Evolutionary conservation across 1,284 basidiomycete genomes (phyloP).

Genomic region (Trametes pubescens): DNA sequence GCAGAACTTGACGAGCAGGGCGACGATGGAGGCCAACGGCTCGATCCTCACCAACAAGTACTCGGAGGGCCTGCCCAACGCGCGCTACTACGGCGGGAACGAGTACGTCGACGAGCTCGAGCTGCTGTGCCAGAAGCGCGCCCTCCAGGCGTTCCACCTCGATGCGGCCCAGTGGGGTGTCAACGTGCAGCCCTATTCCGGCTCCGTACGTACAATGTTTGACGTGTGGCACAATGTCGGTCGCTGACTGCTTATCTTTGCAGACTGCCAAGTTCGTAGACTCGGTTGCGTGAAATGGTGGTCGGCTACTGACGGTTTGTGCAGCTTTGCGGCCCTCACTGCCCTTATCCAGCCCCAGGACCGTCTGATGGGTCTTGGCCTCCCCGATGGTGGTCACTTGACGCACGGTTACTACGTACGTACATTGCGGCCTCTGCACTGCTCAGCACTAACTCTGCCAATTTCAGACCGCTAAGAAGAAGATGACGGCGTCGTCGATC

Average conservation of each 20-base stretch:
- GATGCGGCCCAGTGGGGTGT: conserved; percentile 96
- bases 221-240: conserved; percentile 6
- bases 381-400: conserved; percentile 98
- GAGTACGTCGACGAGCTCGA: conserved; percentile 98
- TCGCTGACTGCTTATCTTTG: conserved; percentile 19
- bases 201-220: conserved; percentile 55
- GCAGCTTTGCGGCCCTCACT: conserved; percentile 96
- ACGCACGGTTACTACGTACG: conserved; percentile 96
- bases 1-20: conserved; percentile 93
- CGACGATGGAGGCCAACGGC: conserved; percentile 98
- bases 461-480: conserved; percentile 95
- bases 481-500: conserved; percentile 99
- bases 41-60: conserved; percentile 99
- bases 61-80: conserved; percentile 93
- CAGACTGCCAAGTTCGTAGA: conserved; percentile 83
- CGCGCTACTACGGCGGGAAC: conserved; percentile 98
- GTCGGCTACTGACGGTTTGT: conserved; percentile 13
- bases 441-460: conserved; percentile 37
- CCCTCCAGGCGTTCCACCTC: conserved; percentile 96
- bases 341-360: conserved; percentile 98
- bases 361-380: conserved; percentile 98
- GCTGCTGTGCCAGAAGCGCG: conserved; percentile 93
- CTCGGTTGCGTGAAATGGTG: neutral
- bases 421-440: conserved; percentile 41
- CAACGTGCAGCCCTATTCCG: conserved; percentile 99